phyloP scores from a whole-genome alignment of 345 rosid species.

The Abelmoschus esculentus region DNA sequence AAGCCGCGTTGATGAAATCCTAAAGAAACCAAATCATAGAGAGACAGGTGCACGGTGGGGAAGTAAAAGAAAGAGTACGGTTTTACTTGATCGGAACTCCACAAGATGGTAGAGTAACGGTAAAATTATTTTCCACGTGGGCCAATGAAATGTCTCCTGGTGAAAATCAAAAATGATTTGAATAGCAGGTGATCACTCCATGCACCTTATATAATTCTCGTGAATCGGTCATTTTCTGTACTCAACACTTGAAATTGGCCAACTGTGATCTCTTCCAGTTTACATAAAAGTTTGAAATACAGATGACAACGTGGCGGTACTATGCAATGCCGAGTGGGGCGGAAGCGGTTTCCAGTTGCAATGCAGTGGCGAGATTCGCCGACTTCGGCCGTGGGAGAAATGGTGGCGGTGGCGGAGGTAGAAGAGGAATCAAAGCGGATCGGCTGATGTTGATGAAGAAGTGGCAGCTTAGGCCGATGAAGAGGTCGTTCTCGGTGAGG shows the following conservation, averaged over 20 bases:
- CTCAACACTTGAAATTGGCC: too few relatives aligned
- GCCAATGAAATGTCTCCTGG: not conserved
- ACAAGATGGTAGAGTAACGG: not conserved
- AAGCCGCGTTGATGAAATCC: too few relatives aligned
- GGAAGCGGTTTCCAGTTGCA: not conserved
- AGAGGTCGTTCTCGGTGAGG: conserved; percentile 24
- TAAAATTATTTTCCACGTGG: not conserved
- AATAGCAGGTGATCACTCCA: too few relatives aligned
- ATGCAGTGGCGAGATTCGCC: conserved; percentile 25
- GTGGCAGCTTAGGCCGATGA: conserved; percentile 8
- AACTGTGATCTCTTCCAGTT: not conserved
- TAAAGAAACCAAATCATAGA: too few relatives aligned
- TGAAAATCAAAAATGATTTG: not conserved
- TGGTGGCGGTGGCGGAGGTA: too few relatives aligned
- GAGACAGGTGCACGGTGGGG: too few relatives aligned
- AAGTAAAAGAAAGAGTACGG: too few relatives aligned
- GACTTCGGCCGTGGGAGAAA: conserved; percentile 18
- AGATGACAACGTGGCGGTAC: not conserved
- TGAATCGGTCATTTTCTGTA: too few relatives aligned
- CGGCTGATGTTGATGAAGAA: conserved; percentile 22
- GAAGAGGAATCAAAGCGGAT: conserved; percentile 13
- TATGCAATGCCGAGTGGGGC: not conserved
- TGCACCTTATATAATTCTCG: too few relatives aligned
- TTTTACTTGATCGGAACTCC: not conserved
- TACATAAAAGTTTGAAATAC: not conserved